A percentile compares a stretch with the other conserved stretches of the same genome.
phyloP scores from a whole-genome alignment of 2,329 filamentous ascomycete genomes.

The Coleophoma eucalyptorum region DNA sequence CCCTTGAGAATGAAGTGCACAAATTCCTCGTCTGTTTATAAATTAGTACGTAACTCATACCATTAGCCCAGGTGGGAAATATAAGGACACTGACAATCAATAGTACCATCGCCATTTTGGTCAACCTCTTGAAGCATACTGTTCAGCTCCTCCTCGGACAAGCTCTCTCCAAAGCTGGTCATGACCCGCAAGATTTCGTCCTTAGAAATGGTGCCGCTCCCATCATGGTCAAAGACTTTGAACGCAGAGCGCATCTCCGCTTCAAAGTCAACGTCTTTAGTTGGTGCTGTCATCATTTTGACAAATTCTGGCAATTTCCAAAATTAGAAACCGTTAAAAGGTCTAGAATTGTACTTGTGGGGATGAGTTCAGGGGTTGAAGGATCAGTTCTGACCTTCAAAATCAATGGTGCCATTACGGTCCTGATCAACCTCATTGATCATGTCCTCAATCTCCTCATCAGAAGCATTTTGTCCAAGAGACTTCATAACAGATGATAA shows the following conservation, averaged over 20 bases:
- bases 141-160: constrained; percentile 61
- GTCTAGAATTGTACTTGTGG: too few species aligned
- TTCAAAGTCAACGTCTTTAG: constrained; percentile 58
- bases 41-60: too few species aligned
- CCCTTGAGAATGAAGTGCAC: constrained; percentile 9
- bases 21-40: constrained; percentile 9
- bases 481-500: constrained; percentile 61
- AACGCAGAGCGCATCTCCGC: constrained; percentile 63
- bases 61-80: too few species aligned
- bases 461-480: constrained; percentile 59
- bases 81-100: constrained; percentile 49
- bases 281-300: constrained; percentile 61
- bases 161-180: constrained; percentile 60
- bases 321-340: too few species aligned
- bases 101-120: constrained; percentile 59
- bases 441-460: constrained; percentile 61
- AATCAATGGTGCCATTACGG: constrained; percentile 63
- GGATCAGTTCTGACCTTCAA: constrained; percentile 42
- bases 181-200: constrained; percentile 60
- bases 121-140: constrained; percentile 65
- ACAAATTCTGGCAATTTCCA: constrained; percentile 48
- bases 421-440: constrained; percentile 64
- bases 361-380: too few species aligned
- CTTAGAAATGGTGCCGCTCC: constrained; percentile 61
- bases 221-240: constrained; percentile 63